These are phyloP conservation scores for Boletus patriciae DNA, from an alignment of 768 basidiomycete genomes.

Conservation along the genomic window DNA sequence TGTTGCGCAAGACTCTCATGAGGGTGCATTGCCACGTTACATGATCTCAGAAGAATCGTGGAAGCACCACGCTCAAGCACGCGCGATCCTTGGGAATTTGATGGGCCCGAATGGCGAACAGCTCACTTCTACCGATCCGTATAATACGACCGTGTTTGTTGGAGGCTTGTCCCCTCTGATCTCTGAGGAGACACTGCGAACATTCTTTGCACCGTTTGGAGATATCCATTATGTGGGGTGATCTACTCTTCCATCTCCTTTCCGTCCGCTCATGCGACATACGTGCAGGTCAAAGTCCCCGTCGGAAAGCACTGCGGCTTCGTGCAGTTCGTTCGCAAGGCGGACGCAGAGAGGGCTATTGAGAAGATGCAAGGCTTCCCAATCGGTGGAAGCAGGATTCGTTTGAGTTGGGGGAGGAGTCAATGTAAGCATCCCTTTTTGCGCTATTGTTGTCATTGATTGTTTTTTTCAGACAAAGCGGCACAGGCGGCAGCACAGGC, in stretches of 20 bases:
- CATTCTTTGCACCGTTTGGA: constrained; percentile 90
- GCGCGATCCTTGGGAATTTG: constrained; percentile 77
- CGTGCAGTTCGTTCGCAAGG: constrained; percentile 90
- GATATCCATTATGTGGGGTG: constrained; percentile 84
- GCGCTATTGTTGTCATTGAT: constrained; percentile 2
- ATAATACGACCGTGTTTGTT: constrained; percentile 95
- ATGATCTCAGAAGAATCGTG: constrained; percentile 71
- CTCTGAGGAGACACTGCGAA: constrained; percentile 86
- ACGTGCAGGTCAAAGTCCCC: constrained; percentile 85
- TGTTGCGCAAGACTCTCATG: constrained; percentile 47
- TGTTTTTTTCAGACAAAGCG: constrained; percentile 67
- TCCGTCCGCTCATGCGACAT: constrained; percentile 2
- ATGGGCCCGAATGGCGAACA: constrained; percentile 87
- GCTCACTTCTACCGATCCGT: constrained; percentile 87
- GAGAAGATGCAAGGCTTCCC: constrained; percentile 98
- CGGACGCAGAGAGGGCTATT: constrained; percentile 89
- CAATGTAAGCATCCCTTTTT: constrained; percentile 56
- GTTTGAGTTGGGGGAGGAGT: constrained; percentile 91
- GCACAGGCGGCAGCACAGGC: constrained; percentile 87
- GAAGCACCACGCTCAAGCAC: constrained; percentile 83
- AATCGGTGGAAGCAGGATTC: constrained; percentile 87
- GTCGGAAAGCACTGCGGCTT: constrained; percentile 95
- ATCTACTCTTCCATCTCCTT: background rate
- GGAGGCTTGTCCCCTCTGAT: constrained; percentile 88
- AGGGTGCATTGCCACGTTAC: constrained; percentile 50